Conservation (phyloP, 306 rosid species). For the Cucurbita moschata region DNA sequence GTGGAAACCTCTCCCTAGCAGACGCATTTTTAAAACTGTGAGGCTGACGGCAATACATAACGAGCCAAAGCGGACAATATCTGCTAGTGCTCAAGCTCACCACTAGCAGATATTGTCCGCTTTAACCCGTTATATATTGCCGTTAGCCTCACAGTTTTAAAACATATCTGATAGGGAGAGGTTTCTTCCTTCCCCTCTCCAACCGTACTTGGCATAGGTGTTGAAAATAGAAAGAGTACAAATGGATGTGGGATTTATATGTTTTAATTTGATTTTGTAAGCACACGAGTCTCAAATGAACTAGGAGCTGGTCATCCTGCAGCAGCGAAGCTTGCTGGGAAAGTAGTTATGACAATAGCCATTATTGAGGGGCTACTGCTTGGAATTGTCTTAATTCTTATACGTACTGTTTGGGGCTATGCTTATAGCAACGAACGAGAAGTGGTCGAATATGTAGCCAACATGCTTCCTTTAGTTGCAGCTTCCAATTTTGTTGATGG, state of each 20-base stretch:
- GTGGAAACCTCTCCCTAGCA: background rate
- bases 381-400: conserved; percentile 26
- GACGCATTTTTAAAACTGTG: too few relatives aligned
- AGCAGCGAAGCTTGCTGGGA: conserved; percentile 46
- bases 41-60: too few relatives aligned
- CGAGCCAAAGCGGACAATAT: too few relatives aligned
- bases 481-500: conserved; percentile 46
- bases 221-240: background rate
- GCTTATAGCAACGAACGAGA: conserved; percentile 45
- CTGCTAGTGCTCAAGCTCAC: too few relatives aligned
- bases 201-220: background rate
- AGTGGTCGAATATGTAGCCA: conserved; percentile 42
- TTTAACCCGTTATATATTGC: too few relatives aligned
- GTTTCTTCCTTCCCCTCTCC: too few relatives aligned
- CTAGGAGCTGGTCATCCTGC: conserved; percentile 53
- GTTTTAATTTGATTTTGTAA: background rate
- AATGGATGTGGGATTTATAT: background rate
- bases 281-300: conserved; percentile 69
- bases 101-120: too few relatives aligned
- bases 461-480: conserved; percentile 54
- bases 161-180: too few relatives aligned
- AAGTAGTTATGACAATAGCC: conserved; percentile 34
- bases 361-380: conserved; percentile 30
- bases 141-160: too few relatives aligned
- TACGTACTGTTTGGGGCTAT: conserved; percentile 58